Evolutionary conservation across 805 yeast genomes (phyloP), one percentile per base, ranked within the genome.

Genomic region (Spathaspora arborariae): DNA sequence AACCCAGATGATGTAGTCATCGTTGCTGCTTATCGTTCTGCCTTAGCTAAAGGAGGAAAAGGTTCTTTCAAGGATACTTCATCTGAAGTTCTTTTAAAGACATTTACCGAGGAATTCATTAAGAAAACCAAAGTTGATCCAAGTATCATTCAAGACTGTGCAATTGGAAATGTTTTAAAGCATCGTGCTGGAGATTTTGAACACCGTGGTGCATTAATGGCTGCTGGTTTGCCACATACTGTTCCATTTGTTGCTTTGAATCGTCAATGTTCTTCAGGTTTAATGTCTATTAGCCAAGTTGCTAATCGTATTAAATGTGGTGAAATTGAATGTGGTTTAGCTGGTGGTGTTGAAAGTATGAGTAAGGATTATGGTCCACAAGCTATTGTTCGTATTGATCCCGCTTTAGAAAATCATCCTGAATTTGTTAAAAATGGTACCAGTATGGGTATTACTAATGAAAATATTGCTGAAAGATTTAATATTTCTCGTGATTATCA

Each of bases 381-480:
- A 55, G 81, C 92, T 36, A 70, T 85, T 49, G 84, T 88, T 43
- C 61, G 65, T 59, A 58, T 70, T 27, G 70, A 67, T 67, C 45
- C 52, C n/a, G 67, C 59, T 41, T 57, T 68, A 52, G 62, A 58
- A 48, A 68, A 69, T 21, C 46, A 71, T 53, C 53, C 61, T 20
- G 73, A 68, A 56, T 63, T 70, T 65, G 65, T 60, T 53, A 83
- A 82, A 65, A 91, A 97, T 69, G 70, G 85, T 66, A 81, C 92
- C 52, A 97, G 98, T 54, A 92, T 92, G 98, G 98, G 98, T 41
- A 82, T 84, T 59, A 91, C 98, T 44, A 87, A 88, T 62, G 98
- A 92, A 72, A 92, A 92, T 64, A 86, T 92, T 45, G 90, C 95
- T 24, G 65, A 68, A 34, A 77, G 76, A 63, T 91, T 75, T 67